phyloP scores from a whole-genome alignment of 805 yeast species.

The Kodamaea nitidulidarum region DNA sequence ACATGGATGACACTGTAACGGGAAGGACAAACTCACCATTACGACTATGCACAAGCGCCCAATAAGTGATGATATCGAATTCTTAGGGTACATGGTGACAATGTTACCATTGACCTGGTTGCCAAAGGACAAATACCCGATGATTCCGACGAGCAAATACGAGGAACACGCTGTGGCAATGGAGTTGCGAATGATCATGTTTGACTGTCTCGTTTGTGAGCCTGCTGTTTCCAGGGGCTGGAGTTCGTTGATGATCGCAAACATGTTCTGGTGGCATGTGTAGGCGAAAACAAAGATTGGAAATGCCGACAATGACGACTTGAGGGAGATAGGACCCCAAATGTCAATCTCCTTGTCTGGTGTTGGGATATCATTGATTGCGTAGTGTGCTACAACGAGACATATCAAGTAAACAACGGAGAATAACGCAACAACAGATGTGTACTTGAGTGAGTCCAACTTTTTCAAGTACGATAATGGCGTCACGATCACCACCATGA shows the following conservation, averaged over 20 bases:
- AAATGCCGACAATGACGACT: conserved; percentile 53
- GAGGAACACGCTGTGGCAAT: conserved; percentile 50
- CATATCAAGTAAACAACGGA: conserved; percentile 62
- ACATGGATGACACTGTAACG: conserved; percentile 79
- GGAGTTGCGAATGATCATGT: conserved; percentile 51
- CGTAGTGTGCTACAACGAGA: conserved; percentile 50
- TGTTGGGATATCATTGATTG: conserved; percentile 22
- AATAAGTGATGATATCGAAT: conserved; percentile 42
- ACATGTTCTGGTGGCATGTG: conserved; percentile 79
- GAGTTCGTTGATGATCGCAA: conserved; percentile 70
- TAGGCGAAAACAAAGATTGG: conserved; percentile 76
- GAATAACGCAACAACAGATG: conserved; percentile 64
- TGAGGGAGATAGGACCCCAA: conserved; percentile 40
- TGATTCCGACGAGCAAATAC: conserved; percentile 60
- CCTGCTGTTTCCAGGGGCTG: conserved; percentile 32
- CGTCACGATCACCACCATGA: conserved; percentile 49
- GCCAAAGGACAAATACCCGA: conserved; percentile 78
- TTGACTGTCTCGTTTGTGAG: conserved; percentile 42
- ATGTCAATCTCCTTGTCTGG: conserved; percentile 18
- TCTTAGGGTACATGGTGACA: conserved; percentile 59
- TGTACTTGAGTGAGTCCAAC: conserved; percentile 65
- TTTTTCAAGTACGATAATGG: conserved; percentile 62
- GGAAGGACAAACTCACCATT: conserved; percentile 74
- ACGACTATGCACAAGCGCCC: conserved; percentile 63
- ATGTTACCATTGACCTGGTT: conserved; percentile 60